Base-by-base conservation (phyloP, 2,329 filamentous ascomycete genomes). In the Botrytis hyacinthi region DNA sequence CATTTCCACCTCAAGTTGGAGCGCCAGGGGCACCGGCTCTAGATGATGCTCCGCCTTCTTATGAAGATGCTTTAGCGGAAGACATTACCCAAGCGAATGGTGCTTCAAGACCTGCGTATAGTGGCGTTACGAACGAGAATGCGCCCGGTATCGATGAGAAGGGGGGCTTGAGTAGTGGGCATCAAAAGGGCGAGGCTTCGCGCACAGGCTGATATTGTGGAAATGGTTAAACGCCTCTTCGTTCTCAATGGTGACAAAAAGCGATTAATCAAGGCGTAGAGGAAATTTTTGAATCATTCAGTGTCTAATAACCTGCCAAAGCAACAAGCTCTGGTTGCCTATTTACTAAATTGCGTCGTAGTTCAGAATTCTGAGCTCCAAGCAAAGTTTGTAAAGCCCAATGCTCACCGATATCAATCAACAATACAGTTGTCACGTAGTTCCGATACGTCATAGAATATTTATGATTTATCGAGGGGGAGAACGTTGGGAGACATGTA, bases 51-150 rank as follows among this genome's bases (percentile, higher is more conserved):
- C 95, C 95, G 29, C 95, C 95, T 12, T 97, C 93, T 79, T 98
- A 98, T 80, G 94, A 97, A 82, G 95, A 98, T 82, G 94, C 94
- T 20, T 91, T 98, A 83, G 94, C 94, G 10, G 91, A 93, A 76
- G 89, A 91, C 74, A 83, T 96, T 75, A 82, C 85, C 0, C 93
- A 93, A 1, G 89, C 94, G 73, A 88, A 93, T 80, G 92, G 90
- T 75, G 84, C 91, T 40, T 57, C 66, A 16, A 86, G 94, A 78
- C 89, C 91, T 42, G 90, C 89, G 22, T 94, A 92, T 80, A 89
- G 87, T 75, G 89, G 89, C 1, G 86, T 89, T 37, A 90, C 88
- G 61, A 87, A 89, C 73, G 88, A 89, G 80, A 88, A 90, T 78
- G 87, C 84, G 54, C 87, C 88, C 10, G 73, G 73, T 20, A 73